phyloP scores from a whole-genome alignment of 306 rosid genomes.

The Prunus mume region DNA sequence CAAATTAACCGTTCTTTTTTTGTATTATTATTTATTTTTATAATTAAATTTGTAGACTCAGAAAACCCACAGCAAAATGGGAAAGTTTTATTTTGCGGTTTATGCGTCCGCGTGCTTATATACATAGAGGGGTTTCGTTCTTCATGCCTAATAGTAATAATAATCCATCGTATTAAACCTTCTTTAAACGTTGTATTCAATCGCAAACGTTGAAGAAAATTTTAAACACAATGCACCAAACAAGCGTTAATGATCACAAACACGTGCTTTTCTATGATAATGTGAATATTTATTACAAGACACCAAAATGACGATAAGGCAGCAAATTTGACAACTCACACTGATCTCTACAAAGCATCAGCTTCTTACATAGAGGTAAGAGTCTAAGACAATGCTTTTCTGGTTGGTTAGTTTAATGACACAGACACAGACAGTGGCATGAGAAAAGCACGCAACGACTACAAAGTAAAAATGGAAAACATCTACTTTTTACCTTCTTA shows the following conservation, averaged over 20 bases:
- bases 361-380: background rate
- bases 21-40: background rate
- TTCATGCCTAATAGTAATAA: no score
- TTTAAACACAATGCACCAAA: no score
- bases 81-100: background rate
- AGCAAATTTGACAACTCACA: background rate
- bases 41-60: background rate
- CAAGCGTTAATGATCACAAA: background rate
- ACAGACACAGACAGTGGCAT: conserved; percentile 3
- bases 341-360: background rate
- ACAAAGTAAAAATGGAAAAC: background rate
- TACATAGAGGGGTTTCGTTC: no score
- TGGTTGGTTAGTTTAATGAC: background rate
- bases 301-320: background rate
- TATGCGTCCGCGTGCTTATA: no score
- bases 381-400: no score
- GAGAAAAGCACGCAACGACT: conserved; percentile 18
- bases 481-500: background rate
- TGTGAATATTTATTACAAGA: conserved; percentile 1
- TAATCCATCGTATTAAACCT: no score
- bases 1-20: background rate
- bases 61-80: conserved; percentile 1
- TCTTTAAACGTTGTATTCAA: no score
- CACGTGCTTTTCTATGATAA: background rate
- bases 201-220: no score